Base-by-base conservation (phyloP, 768 basidiomycete genomes). In the Crassisporium funariophilum region DNA sequence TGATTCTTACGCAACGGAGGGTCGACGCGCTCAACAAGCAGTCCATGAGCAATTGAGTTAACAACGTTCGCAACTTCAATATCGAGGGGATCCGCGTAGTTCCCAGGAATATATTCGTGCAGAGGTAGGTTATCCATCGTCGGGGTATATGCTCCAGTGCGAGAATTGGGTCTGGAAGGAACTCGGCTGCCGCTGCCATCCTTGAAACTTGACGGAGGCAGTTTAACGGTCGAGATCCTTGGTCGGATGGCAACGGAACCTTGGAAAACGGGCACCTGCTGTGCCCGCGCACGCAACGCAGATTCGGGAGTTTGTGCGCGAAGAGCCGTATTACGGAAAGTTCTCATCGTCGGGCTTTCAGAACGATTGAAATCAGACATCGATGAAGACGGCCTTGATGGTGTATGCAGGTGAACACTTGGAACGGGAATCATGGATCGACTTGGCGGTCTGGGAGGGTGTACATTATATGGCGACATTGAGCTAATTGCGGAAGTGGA, bases 381-480 rank as follows among this genome's bases (percentile, higher is more conserved):
- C 5, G 86, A 76, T 1, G 88, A 82, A 1, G 77, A 76, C 1
- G 89, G 85, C 24, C 88, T 76, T 15, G 88, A 89, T 7, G 82
- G 79, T 4, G 83, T 78, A 2, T 81, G 81, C 31, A 88, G 67
- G 44, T 86, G 84, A 2, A 91, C 71, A 52, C 77, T 83, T 6
- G 90, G 89, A 19, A 90, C 76, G 16, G 89, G 89, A 46, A 92
- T 90, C 81, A 81, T 86, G 4, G 91, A 92, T 44, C 86, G 79
- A 58, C 89, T 90, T 1, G 89, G 88, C 21, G 89, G 89, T 24
- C 89, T 77, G 9, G 82, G 78, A 21, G 81, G 81, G 58, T 83
- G 84, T 11, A 64, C 56, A 35, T 62, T 69, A 22, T 53, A 68
- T 38, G 60, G 71, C 1, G 80, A 77, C 16, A 76, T 48, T 16